These are phyloP conservation scores for Trichodelitschia bisporula DNA, from an alignment of 495 filamentous ascomycete species.

Conservation along the genomic window DNA sequence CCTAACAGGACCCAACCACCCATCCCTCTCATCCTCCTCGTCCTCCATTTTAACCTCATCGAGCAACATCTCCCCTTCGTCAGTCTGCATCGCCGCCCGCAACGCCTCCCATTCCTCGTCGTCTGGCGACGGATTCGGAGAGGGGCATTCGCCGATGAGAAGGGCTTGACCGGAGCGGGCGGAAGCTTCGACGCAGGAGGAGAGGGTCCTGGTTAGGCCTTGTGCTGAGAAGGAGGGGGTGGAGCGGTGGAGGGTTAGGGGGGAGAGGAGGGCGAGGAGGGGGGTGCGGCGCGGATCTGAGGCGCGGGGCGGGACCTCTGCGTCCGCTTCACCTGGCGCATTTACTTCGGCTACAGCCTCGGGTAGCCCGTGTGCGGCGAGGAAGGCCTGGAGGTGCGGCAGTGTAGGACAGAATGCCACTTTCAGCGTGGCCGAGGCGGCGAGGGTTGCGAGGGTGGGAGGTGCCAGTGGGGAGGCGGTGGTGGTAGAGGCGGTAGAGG, in stretches of 20 bases:
- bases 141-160: too few species aligned
- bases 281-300: too few species aligned
- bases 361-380: slow-evolving; percentile 25
- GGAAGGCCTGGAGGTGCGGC: slow-evolving; percentile 50
- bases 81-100: slow-evolving; percentile 2
- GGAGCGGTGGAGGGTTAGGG: slow-evolving; percentile 38
- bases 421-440: slow-evolving; percentile 37
- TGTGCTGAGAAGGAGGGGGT: slow-evolving; percentile 70
- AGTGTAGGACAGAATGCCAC: slow-evolving; percentile 49
- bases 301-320: too few species aligned
- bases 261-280: slow-evolving; percentile 37
- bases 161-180: too few species aligned
- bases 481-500: slow-evolving; percentile 11
- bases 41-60: background rate
- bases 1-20: background rate
- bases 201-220: slow-evolving; percentile 45
- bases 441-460: slow-evolving; percentile 42
- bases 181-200: slow-evolving; percentile 44
- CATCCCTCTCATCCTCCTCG: background rate
- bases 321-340: background rate
- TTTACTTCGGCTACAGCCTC: slow-evolving; percentile 1
- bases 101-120: slow-evolving; percentile 2
- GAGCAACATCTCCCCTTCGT: slow-evolving; percentile 1
- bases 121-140: background rate
- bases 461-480: slow-evolving; percentile 19